Evolutionary conservation across 768 basidiomycete species (phyloP).

Genomic region (Myochromella boudieri): DNA sequence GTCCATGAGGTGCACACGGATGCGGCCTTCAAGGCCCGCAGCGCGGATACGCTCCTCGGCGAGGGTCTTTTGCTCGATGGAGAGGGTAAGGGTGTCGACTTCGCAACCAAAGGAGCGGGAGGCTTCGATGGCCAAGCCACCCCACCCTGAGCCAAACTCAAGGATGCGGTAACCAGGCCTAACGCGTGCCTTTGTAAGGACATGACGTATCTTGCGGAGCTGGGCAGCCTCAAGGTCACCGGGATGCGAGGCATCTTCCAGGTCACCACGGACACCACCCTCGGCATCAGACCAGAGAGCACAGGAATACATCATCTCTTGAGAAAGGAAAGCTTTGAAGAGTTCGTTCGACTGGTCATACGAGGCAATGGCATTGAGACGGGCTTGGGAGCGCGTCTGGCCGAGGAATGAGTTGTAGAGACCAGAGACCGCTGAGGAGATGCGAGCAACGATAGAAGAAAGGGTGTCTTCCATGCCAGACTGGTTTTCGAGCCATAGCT

Average conservation of each 20-base stretch:
- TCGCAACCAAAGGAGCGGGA: constrained; percentile 73
- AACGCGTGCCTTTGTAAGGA: constrained; percentile 76
- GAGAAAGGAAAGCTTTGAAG: constrained; percentile 82
- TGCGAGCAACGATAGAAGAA: constrained; percentile 53
- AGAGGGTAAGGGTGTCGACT: constrained; percentile 88
- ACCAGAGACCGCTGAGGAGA: constrained; percentile 60
- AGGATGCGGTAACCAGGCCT: constrained; percentile 78
- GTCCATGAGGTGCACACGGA: constrained; percentile 88
- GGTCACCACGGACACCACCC: constrained; percentile 75
- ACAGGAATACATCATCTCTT: constrained; percentile 96
- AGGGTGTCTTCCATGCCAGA: constrained; percentile 55
- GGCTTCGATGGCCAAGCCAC: constrained; percentile 86
- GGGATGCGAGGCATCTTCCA: constrained; percentile 50
- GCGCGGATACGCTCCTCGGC: constrained; percentile 81
- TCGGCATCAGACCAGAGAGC: constrained; percentile 82
- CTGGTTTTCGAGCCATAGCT: constrained; percentile 72
- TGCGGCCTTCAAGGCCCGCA: constrained; percentile 66
- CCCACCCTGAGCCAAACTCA: constrained; percentile 96
- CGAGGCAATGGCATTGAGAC: constrained; percentile 81
- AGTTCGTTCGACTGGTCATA: constrained; percentile 92
- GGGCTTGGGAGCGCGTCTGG: constrained; percentile 69
- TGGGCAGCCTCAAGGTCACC: constrained; percentile 83
- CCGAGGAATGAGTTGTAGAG: constrained; percentile 72
- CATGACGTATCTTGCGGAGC: constrained; percentile 77
- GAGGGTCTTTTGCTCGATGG: constrained; percentile 81